These are phyloP conservation scores for Umbelopsis isabellina DNA, from an alignment of 192 early-diverging fungal genomes.

Conservation along the genomic window DNA sequence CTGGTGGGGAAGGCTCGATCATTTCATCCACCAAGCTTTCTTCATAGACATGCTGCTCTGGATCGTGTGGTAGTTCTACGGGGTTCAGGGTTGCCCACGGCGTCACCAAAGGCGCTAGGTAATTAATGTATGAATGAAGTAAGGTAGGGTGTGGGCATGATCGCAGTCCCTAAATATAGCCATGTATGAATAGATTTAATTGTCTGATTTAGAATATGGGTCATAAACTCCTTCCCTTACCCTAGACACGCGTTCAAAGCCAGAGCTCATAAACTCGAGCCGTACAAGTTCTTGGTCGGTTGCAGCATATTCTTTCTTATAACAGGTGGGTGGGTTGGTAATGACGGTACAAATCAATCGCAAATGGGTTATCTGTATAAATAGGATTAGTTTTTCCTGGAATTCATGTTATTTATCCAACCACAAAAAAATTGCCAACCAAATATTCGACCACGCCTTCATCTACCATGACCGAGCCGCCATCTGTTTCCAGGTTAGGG, in stretches of 20 bases:
- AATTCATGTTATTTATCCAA: neutral
- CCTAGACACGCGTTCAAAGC: slow-evolving; percentile 23
- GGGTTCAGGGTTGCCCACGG: slow-evolving; percentile 2
- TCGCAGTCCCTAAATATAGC: slow-evolving; percentile 12
- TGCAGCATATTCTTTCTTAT: slow-evolving; percentile 2
- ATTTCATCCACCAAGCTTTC: neutral
- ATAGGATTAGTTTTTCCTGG: too few species aligned
- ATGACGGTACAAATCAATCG: slow-evolving; percentile 26
- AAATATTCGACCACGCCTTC: slow-evolving; percentile 22
- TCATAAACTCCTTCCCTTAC: neutral
- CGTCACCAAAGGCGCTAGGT: slow-evolving; percentile 20
- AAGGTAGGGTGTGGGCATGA: slow-evolving; percentile 26
- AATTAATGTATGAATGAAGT: slow-evolving; percentile 18
- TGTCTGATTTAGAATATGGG: neutral
- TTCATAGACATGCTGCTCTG: neutral
- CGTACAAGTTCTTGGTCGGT: slow-evolving; percentile 21
- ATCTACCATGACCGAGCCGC: slow-evolving; percentile 20
- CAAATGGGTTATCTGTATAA: slow-evolving; percentile 20
- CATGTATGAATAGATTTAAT: neutral
- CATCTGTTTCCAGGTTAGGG: slow-evolving; percentile 15
- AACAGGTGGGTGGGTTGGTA: slow-evolving; percentile 21
- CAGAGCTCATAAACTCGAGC: slow-evolving; percentile 23
- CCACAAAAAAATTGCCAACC: neutral
- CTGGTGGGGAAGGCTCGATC: neutral
- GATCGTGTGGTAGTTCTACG: neutral